Conservation (phyloP, 148 eudicot genomes). For the Bassia scoparia region DNA sequence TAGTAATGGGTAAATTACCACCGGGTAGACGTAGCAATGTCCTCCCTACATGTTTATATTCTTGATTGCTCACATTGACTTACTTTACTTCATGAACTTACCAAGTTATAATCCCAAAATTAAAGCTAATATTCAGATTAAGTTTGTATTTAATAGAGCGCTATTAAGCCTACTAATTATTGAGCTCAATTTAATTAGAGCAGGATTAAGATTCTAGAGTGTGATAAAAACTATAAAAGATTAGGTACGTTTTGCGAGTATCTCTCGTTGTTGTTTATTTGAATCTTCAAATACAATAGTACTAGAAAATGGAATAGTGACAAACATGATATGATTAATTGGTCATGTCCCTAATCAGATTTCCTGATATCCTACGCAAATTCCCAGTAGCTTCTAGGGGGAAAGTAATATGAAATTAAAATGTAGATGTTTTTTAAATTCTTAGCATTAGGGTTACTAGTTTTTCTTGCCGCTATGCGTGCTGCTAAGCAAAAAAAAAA, state of each 20-base stretch:
- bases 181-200: not conserved
- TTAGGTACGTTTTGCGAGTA: not conserved
- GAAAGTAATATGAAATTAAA: not conserved
- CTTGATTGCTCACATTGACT: slow-evolving; percentile 13
- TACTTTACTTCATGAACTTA: not conserved
- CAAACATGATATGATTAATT: not conserved
- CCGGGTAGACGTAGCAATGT: no score
- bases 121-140: not conserved
- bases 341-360: not conserved
- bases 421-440: no score
- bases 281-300: not conserved
- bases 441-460: no score
- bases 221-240: not conserved
- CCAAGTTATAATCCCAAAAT: slow-evolving; percentile 9
- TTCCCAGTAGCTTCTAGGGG: not conserved
- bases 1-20: no score
- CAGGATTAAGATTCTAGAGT: slow-evolving; percentile 2
- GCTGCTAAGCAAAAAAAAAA: no score
- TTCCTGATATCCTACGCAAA: not conserved
- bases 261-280: no score
- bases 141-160: not conserved
- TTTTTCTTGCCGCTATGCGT: no score
- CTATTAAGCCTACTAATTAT: not conserved
- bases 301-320: not conserved
- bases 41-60: no score